Percentiles rank a stretch among this genome's conserved stretches.
These are phyloP conservation scores for Misopates orontium DNA, from an alignment of 257 asterid genomes.

Conservation along the genomic window DNA sequence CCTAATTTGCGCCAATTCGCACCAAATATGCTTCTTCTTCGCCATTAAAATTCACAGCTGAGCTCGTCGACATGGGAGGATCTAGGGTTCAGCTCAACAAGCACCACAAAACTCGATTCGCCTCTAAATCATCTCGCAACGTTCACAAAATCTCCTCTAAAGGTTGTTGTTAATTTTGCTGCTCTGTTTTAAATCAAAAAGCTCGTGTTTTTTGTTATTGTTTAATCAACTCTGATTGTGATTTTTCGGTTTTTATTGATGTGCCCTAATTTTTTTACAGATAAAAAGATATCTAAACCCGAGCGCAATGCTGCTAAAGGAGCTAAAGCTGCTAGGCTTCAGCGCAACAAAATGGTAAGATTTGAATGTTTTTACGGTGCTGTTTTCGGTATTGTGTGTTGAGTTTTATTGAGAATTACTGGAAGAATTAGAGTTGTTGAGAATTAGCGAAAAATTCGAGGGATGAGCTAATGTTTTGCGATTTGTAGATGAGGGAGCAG, in stretches of 20 bases:
- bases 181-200: not conserved
- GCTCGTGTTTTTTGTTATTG: not conserved
- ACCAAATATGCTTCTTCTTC: too few relatives aligned
- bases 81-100: constrained; percentile 70
- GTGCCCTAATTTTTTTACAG: constrained; percentile 38
- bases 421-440: too few relatives aligned
- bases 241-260: constrained; percentile 3
- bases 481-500: constrained; percentile 74
- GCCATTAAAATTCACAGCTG: too few relatives aligned
- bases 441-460: too few relatives aligned
- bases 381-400: not conserved
- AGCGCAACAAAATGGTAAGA: constrained; percentile 78
- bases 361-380: not conserved
- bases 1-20: too few relatives aligned
- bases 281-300: constrained; percentile 55
- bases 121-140: constrained; percentile 87
- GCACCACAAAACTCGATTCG: constrained; percentile 75
- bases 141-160: constrained; percentile 68
- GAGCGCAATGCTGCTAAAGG: constrained; percentile 62
- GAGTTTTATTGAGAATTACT: too few relatives aligned
- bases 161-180: constrained; percentile 39
- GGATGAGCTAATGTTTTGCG: too few relatives aligned
- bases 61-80: constrained; percentile 74
- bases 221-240: not conserved
- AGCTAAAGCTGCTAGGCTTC: constrained; percentile 81